phyloP scores from a whole-genome alignment of 768 basidiomycete genomes.

The Mycena metata region DNA sequence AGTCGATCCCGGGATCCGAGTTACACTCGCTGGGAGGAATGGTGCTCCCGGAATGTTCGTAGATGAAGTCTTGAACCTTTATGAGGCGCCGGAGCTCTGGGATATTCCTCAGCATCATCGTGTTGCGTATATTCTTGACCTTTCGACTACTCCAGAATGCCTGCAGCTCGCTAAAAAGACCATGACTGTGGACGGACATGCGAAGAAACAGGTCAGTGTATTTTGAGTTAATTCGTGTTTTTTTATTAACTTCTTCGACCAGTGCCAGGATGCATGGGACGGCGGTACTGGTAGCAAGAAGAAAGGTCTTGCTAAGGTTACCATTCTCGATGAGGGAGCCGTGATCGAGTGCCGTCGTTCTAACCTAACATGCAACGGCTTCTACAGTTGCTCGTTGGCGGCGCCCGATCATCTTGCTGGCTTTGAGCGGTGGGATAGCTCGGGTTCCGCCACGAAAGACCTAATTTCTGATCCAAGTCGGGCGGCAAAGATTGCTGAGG shows the following conservation, averaged over 20 bases:
- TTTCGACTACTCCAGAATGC: not conserved
- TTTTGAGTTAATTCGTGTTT: not conserved
- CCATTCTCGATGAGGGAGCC: not conserved
- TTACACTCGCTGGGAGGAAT: too few relatives aligned
- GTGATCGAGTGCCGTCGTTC: slow-evolving; percentile 1
- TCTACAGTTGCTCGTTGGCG: not conserved
- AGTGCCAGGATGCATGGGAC: slow-evolving; percentile 7
- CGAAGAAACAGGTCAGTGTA: slow-evolving; percentile 11
- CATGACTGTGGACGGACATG: not conserved
- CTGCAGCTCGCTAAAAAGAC: not conserved
- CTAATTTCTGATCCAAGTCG: not conserved
- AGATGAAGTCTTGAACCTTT: not conserved
- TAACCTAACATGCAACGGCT: not conserved
- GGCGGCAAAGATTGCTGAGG: not conserved
- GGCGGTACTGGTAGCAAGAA: not conserved
- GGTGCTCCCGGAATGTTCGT: not conserved
- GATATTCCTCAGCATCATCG: slow-evolving; percentile 7
- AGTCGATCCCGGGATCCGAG: too few relatives aligned
- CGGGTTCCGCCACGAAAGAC: not conserved
- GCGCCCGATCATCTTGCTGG: not conserved
- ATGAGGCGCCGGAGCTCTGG: not conserved
- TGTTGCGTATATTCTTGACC: slow-evolving; percentile 12
- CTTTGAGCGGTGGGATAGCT: not conserved
- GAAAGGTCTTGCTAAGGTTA: not conserved
- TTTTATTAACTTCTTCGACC: not conserved